Conservation (phyloP, 768 basidiomycete genomes). For the Serendipita vermifera region DNA sequence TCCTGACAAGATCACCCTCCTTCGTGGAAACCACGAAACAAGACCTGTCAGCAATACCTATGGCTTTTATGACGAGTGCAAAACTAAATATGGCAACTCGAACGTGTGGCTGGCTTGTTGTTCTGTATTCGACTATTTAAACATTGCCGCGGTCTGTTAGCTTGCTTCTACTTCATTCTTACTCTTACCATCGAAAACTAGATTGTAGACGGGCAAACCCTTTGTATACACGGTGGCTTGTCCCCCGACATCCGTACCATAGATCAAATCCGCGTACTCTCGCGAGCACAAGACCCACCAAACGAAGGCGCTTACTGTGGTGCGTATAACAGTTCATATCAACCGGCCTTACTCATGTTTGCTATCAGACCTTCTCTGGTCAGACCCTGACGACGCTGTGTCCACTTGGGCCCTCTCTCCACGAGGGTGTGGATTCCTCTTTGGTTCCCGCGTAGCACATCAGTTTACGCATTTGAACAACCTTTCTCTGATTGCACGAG, state of each 20-base stretch:
- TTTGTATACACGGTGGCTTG: conserved; percentile 94
- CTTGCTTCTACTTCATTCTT: no score
- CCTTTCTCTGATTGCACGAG: conserved; percentile 89
- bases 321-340: not conserved
- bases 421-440: conserved; percentile 92
- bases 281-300: conserved; percentile 7
- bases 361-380: conserved; percentile 77
- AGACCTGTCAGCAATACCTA: conserved; percentile 82
- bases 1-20: conserved; percentile 92
- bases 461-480: conserved; percentile 81
- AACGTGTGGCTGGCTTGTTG: conserved; percentile 99
- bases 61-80: conserved; percentile 62
- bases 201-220: conserved; percentile 83
- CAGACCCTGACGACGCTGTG: conserved; percentile 83
- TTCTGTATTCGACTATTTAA: conserved; percentile 95
- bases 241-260: conserved; percentile 77
- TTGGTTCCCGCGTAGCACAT: conserved; percentile 86
- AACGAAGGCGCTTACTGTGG: not conserved
- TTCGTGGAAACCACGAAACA: conserved; percentile 95
- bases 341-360: conserved; percentile 17
- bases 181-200: no score
- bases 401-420: conserved; percentile 80
- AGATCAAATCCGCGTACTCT: conserved; percentile 57
- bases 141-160: conserved; percentile 65
- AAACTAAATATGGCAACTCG: conserved; percentile 83